Percentiles rank a stretch among this genome's conserved stretches.
Evolutionary conservation across 1,284 basidiomycete species (phyloP).

Genomic region (Ganoderma boninense): DNA sequence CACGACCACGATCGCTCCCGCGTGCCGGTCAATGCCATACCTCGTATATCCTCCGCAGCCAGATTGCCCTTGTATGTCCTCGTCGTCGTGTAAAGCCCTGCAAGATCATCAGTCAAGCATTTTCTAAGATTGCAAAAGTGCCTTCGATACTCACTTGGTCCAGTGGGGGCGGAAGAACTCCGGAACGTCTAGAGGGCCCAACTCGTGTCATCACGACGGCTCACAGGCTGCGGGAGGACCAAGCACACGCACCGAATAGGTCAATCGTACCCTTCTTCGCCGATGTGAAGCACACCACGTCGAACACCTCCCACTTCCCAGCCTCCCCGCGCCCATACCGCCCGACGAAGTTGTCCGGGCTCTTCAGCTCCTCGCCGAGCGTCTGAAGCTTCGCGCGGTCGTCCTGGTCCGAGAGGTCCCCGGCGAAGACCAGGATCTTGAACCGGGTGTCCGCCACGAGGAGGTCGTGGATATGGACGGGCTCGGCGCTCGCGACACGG

Average conservation of each 20-base stretch:
- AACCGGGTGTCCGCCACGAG: constrained; percentile 76
- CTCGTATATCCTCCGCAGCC: constrained; percentile 53
- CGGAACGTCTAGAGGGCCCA: not conserved
- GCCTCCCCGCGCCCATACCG: constrained; percentile 36
- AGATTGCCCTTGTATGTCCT: constrained; percentile 39
- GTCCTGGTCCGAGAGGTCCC: constrained; percentile 52
- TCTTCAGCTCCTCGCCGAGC: constrained; percentile 54
- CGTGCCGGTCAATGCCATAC: constrained; percentile 60
- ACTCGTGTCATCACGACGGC: not conserved
- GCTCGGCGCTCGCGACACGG: constrained; percentile 70
- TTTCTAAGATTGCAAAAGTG: not conserved
- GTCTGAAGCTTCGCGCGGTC: constrained; percentile 50
- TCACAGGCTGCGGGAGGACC: no score
- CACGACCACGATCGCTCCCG: constrained; percentile 71
- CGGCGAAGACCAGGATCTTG: constrained; percentile 56
- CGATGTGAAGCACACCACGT: constrained; percentile 60
- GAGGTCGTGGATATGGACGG: constrained; percentile 73
- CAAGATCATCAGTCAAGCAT: not conserved
- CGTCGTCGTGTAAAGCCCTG: constrained; percentile 46
- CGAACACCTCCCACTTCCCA: constrained; percentile 60
- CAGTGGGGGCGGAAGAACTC: constrained; percentile 2
- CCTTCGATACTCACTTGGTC: not conserved
- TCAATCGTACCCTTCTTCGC: constrained; percentile 55
- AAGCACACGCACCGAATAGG: constrained; percentile 42
- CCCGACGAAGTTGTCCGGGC: constrained; percentile 47